These are phyloP conservation scores for Agarophyton chilense DNA, from an alignment of 23 red algal genomes.

Conservation along the genomic window DNA sequence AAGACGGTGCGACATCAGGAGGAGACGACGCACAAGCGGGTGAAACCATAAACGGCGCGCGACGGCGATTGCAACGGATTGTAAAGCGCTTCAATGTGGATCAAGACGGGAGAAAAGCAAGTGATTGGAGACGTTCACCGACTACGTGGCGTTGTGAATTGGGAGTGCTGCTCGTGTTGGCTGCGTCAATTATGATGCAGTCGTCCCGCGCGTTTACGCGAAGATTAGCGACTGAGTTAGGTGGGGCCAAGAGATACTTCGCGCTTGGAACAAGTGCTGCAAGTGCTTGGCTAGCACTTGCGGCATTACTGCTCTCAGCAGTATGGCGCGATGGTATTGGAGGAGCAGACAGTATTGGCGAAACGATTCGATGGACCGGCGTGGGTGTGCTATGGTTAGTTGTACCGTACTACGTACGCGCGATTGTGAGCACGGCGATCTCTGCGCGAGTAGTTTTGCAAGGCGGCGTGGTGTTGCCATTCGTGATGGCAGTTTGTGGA, in stretches of 20 bases:
- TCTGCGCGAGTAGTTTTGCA: conserved; percentile 41
- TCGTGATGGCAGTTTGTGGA: conserved; percentile 51
- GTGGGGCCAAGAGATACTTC: conserved; percentile 75
- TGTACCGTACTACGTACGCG: conserved; percentile 73
- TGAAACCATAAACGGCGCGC: not conserved
- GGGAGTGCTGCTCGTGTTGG: conserved; percentile 68
- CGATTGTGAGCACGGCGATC: conserved; percentile 54
- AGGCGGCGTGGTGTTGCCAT: conserved; percentile 69
- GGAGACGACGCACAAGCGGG: not conserved
- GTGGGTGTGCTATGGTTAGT: conserved; percentile 83
- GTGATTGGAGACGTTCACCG: not conserved
- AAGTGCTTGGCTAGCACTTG: conserved; percentile 43
- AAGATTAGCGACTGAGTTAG: conserved; percentile 70
- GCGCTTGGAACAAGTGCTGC: conserved; percentile 56
- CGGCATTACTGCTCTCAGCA: not conserved
- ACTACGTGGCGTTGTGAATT: conserved; percentile 62
- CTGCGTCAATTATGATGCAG: conserved; percentile 74
- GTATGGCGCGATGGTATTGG: not conserved
- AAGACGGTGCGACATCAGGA: not conserved
- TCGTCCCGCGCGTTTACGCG: conserved; percentile 50
- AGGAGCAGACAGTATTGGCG: not conserved
- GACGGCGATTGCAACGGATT: not conserved
- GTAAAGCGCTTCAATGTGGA: conserved; percentile 18
- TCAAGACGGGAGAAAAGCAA: not conserved
- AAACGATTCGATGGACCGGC: conserved; percentile 21